Evolutionary conservation across 1,284 basidiomycete species (phyloP).

Genomic region (Apiotrichum sp.): DNA sequence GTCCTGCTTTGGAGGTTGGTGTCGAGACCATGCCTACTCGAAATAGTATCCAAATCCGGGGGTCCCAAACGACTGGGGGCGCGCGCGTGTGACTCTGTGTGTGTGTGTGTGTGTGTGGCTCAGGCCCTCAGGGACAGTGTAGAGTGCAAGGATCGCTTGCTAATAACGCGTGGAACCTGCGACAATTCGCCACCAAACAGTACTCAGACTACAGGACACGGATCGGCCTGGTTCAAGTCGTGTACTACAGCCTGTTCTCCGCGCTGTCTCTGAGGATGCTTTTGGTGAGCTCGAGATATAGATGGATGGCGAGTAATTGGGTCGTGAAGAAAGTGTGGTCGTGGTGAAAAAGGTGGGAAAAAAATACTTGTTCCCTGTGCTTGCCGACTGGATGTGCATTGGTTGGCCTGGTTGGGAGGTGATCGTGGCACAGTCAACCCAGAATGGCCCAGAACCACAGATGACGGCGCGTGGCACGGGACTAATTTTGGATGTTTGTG

Average conservation of each 20-base stretch:
- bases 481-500: too few relatives aligned
- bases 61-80: background rate
- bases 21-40: constrained; percentile 31
- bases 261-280: background rate
- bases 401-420: too few relatives aligned
- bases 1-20: constrained; percentile 30
- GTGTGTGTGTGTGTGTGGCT: too few relatives aligned
- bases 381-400: too few relatives aligned
- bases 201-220: constrained; percentile 2
- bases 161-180: too few relatives aligned
- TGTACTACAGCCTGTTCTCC: background rate
- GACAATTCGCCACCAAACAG: constrained; percentile 8
- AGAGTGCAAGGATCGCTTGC: background rate
- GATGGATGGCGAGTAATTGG: background rate
- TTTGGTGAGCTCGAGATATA: background rate
- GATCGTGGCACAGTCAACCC: too few relatives aligned
- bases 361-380: background rate
- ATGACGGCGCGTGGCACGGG: too few relatives aligned
- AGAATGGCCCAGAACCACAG: too few relatives aligned
- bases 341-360: background rate
- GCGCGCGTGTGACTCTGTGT: too few relatives aligned
- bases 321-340: background rate
- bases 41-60: background rate
- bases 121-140: background rate
- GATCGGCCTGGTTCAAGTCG: constrained; percentile 3